phyloP scores from a whole-genome alignment of 495 filamentous ascomycete species.

The Talaromyces thailandensis region DNA sequence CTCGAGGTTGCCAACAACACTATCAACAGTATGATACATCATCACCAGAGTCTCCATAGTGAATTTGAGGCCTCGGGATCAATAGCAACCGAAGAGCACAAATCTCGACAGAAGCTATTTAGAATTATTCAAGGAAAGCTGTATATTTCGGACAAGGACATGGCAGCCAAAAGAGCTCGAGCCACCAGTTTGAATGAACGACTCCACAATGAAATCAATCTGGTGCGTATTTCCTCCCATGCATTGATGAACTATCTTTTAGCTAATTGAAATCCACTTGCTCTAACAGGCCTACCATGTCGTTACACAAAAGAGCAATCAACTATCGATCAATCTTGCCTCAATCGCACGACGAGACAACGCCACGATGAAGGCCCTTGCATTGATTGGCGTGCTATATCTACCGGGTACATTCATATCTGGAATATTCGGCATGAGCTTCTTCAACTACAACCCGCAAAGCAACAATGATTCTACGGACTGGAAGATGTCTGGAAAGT shows the following conservation, averaged over 20 bases:
- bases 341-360: constrained; percentile 24
- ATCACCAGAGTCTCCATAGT: constrained; percentile 16
- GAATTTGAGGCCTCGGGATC: background rate
- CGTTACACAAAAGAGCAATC: constrained; percentile 22
- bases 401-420: constrained; percentile 33
- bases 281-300: constrained; percentile 4
- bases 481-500: constrained; percentile 19
- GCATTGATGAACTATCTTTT: background rate
- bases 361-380: constrained; percentile 23
- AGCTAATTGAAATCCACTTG: background rate
- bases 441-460: constrained; percentile 19
- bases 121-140: constrained; percentile 11
- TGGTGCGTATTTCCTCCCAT: constrained; percentile 13
- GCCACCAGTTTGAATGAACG: constrained; percentile 19
- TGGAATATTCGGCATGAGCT: constrained; percentile 27
- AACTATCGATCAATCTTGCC: constrained; percentile 19
- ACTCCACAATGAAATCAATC: constrained; percentile 35
- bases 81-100: background rate
- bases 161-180: constrained; percentile 13
- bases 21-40: constrained; percentile 21
- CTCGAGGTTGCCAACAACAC: constrained; percentile 30
- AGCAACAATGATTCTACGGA: constrained; percentile 2
- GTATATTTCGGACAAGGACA: constrained; percentile 9
- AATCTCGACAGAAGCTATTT: background rate
- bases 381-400: constrained; percentile 26